A percentile compares a stretch with the other conserved stretches of the same genome.
Evolutionary conservation across 768 basidiomycete species (phyloP).

Genomic region (Panaeolus cyanescens): DNA sequence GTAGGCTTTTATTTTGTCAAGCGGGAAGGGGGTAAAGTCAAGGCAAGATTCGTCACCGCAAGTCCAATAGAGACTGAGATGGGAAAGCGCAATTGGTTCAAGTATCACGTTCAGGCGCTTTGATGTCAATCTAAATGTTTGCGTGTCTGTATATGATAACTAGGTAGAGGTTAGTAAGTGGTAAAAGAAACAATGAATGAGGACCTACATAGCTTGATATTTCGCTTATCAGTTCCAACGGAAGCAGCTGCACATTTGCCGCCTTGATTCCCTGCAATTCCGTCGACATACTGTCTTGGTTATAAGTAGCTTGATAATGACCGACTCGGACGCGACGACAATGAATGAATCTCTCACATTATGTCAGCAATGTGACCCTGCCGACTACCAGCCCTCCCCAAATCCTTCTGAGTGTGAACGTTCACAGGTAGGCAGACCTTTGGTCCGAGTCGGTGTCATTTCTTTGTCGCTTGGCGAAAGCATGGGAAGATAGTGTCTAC

Average conservation of each 20-base stretch:
- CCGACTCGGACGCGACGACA: too few relatives aligned
- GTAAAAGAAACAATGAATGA: background rate
- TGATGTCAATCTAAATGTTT: background rate
- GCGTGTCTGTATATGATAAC: background rate
- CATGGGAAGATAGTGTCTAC: too few relatives aligned
- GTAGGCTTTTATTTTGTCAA: background rate
- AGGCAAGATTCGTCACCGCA: background rate
- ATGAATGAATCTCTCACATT: too few relatives aligned
- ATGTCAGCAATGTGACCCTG: too few relatives aligned
- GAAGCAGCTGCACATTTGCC: background rate
- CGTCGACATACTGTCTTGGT: too few relatives aligned
- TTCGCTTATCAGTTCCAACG: background rate
- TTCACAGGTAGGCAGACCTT: too few relatives aligned
- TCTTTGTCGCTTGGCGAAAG: too few relatives aligned
- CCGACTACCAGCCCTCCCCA: too few relatives aligned
- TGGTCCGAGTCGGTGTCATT: too few relatives aligned
- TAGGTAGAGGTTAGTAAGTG: background rate
- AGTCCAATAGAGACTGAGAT: background rate
- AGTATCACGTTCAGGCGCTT: background rate
- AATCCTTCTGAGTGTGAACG: too few relatives aligned
- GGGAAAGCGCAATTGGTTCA: background rate
- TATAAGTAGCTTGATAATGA: too few relatives aligned
- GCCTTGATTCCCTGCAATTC: too few relatives aligned
- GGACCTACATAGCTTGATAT: background rate
- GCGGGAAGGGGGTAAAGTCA: background rate